phyloP scores from a whole-genome alignment of 306 rosid species.

The Trichosanthes truncata region DNA sequence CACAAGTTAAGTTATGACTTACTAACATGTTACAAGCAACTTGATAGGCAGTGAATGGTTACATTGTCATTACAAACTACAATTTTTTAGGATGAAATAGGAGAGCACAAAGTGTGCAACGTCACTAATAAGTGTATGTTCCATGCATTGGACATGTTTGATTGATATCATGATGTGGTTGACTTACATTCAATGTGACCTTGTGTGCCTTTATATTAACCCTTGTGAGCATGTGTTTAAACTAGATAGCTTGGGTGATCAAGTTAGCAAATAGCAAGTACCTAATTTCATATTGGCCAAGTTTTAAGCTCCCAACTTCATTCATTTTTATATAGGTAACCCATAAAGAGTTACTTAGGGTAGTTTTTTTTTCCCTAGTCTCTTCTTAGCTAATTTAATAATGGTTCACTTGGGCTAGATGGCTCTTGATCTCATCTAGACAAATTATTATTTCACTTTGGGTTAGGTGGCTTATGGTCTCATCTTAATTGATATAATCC shows the following conservation, averaged over 20 bases:
- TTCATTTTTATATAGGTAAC: background rate
- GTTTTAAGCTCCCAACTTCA: background rate
- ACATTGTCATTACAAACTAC: background rate
- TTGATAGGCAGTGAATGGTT: no score
- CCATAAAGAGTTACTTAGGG: no score
- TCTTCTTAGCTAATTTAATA: background rate
- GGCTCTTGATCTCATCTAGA: no score
- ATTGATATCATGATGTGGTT: background rate
- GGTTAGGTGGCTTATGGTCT: no score
- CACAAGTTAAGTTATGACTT: no score
- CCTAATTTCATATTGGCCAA: background rate
- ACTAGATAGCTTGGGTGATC: background rate
- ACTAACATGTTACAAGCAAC: no score
- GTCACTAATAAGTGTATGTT: background rate
- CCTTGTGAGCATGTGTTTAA: background rate
- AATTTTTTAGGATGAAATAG: background rate
- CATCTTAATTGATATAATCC: no score
- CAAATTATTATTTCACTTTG: no score
- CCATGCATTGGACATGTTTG: background rate
- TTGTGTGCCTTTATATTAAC: no score
- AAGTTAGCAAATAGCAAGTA: background rate
- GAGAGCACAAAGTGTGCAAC: background rate
- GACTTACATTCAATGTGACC: background rate
- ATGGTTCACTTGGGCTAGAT: no score
- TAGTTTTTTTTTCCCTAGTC: background rate